phyloP scores from a whole-genome alignment of 192 early-diverging fungal species.

The Coemansia sp. region DNA sequence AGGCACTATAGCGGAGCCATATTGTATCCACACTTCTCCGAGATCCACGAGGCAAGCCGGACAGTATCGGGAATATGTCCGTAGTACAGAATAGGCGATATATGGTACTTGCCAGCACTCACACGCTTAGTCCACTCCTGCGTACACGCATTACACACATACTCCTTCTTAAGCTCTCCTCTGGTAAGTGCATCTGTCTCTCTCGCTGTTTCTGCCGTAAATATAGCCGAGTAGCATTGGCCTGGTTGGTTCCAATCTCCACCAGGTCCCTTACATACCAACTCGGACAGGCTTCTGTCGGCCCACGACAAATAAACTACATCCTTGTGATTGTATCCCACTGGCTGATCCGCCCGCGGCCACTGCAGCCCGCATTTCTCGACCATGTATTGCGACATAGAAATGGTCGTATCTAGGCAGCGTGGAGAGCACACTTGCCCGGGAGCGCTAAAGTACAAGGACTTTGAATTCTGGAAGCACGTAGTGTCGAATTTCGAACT shows the following conservation, averaged over 20 bases:
- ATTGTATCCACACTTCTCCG: constrained; percentile 41
- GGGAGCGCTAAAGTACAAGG: constrained; percentile 41
- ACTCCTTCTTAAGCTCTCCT: constrained; percentile 4
- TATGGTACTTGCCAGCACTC: constrained; percentile 17
- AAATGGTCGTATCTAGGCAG: constrained; percentile 38
- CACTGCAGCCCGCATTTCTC: constrained; percentile 22
- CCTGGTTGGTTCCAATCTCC: constrained; percentile 12
- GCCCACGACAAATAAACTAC: constrained; percentile 48
- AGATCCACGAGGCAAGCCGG: constrained; percentile 46
- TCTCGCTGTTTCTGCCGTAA: constrained; percentile 32
- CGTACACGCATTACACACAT: constrained; percentile 37
- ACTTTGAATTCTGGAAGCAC: constrained; percentile 29
- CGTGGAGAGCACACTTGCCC: constrained; percentile 31
- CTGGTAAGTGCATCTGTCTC: constrained; percentile 12
- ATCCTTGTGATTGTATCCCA: constrained; percentile 46
- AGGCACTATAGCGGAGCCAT: constrained; percentile 25
- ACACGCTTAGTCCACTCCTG: constrained; percentile 36
- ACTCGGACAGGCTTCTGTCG: constrained; percentile 14
- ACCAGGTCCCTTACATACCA: constrained; percentile 37
- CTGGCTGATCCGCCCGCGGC: constrained; percentile 14
- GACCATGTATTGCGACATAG: constrained; percentile 33
- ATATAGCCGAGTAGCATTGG: constrained; percentile 34
- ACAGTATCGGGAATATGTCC: constrained; percentile 46
- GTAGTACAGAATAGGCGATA: constrained; percentile 49
- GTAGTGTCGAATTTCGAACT: constrained; percentile 24